phyloP scores from a whole-genome alignment of 768 basidiomycete genomes.

The Boletus sp. region DNA sequence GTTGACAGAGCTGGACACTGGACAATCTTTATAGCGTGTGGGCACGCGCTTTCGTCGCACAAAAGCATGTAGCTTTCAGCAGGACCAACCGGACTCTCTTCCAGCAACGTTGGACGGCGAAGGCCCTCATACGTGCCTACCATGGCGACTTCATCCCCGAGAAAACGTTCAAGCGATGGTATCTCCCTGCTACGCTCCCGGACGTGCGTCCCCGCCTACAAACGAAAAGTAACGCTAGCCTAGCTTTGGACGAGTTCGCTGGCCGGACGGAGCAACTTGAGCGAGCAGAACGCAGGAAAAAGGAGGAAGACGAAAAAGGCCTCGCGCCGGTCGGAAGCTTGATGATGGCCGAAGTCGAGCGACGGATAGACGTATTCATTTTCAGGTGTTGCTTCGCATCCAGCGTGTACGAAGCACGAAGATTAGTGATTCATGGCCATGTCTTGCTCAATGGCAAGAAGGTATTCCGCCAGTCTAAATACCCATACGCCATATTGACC shows the following conservation, averaged over 20 bases:
- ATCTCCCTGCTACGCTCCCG: constrained; percentile 82
- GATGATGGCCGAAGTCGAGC: constrained; percentile 95
- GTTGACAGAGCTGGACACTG: constrained; percentile 76
- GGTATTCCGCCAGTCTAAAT: constrained; percentile 45
- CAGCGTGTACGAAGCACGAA: constrained; percentile 87
- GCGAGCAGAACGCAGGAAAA: constrained; percentile 44
- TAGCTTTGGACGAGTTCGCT: constrained; percentile 56
- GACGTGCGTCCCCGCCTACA: constrained; percentile 69
- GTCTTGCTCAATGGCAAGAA: constrained; percentile 88
- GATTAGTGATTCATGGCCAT: constrained; percentile 82
- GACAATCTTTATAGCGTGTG: constrained; percentile 90
- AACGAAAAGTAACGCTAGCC: constrained; percentile 36
- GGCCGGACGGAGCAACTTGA: constrained; percentile 45
- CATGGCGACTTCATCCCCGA: constrained; percentile 94
- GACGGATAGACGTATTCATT: constrained; percentile 88
- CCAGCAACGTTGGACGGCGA: constrained; percentile 89
- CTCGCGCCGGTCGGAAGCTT: constrained; percentile 91
- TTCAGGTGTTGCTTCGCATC: constrained; percentile 87
- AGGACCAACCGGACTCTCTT: constrained; percentile 63
- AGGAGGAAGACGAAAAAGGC: constrained; percentile 56
- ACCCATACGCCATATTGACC: neutral
- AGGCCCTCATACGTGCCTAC: constrained; percentile 86
- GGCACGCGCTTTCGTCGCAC: constrained; percentile 61
- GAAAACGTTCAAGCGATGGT: constrained; percentile 93
- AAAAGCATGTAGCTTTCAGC: constrained; percentile 52